phyloP scores from a whole-genome alignment of 108 stramenopile species.

The Mediolabrus comicus region DNA sequence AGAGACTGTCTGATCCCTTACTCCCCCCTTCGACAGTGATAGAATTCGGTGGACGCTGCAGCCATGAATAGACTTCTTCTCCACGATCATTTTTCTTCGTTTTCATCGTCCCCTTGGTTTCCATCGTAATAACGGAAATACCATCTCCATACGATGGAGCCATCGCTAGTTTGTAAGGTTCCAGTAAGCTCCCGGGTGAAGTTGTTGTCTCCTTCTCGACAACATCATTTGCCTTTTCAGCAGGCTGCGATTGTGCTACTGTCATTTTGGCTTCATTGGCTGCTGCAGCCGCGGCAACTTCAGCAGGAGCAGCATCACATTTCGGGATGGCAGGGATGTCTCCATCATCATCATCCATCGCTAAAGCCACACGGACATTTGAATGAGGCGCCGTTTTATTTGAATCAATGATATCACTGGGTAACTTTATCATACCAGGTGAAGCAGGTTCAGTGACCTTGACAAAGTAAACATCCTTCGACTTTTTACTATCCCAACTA shows the following conservation, averaged over 20 bases:
- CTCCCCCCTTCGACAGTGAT: constrained; percentile 36
- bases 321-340: neutral
- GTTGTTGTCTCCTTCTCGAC: neutral
- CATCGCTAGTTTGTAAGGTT: constrained; percentile 2
- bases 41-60: constrained; percentile 41
- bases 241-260: neutral
- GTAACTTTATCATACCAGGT: neutral
- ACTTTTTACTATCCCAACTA: constrained; percentile 26
- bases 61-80: constrained; percentile 14
- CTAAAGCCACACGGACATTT: neutral
- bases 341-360: neutral
- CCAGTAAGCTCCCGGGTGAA: neutral
- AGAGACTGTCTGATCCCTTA: constrained; percentile 2
- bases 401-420: constrained; percentile 3
- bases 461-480: neutral
- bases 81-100: constrained; percentile 3
- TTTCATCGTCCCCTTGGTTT: constrained; percentile 31
- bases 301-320: neutral
- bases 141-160: constrained; percentile 33
- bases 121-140: constrained; percentile 47
- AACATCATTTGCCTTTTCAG: neutral
- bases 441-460: neutral
- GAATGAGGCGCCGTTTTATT: constrained; percentile 4
- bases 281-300: neutral
- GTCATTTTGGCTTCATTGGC: neutral